phyloP scores from a whole-genome alignment of 2,329 filamentous ascomycete genomes.

The Dactylonectria macrodidyma region DNA sequence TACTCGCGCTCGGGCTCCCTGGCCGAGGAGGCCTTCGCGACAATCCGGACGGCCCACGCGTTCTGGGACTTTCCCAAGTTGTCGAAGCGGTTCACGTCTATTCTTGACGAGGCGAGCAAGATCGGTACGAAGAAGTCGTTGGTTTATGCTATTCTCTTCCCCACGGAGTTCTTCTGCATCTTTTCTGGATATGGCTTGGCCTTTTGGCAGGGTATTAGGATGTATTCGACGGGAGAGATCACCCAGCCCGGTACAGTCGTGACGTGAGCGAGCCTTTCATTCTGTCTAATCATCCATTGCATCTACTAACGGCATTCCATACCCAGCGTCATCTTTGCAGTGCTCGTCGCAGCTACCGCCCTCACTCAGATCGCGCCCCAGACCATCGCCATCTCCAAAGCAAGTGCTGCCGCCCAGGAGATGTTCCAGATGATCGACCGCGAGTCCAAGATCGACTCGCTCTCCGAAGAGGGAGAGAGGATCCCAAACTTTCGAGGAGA shows the following conservation, averaged over 20 bases:
- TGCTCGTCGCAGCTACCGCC: conserved; percentile 61
- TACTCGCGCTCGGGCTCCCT: conserved; percentile 60
- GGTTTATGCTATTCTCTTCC: conserved; percentile 60
- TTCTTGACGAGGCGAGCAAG: conserved; percentile 57
- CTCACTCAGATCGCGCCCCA: conserved; percentile 65
- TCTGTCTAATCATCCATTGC: neutral
- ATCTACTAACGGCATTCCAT: conserved; percentile 10
- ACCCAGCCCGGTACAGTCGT: conserved; percentile 61
- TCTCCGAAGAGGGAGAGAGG: conserved; percentile 53
- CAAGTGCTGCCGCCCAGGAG: conserved; percentile 61
- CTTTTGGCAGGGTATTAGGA: conserved; percentile 67
- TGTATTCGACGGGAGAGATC: conserved; percentile 63
- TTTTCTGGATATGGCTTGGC: conserved; percentile 64
- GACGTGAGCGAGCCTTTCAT: conserved; percentile 53
- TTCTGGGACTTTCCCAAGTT: conserved; percentile 65
- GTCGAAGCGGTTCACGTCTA: conserved; percentile 57
- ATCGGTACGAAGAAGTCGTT: conserved; percentile 61
- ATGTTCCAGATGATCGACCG: conserved; percentile 65
- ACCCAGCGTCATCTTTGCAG: conserved; percentile 61
- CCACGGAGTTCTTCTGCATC: conserved; percentile 63
- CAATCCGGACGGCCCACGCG: conserved; percentile 65
- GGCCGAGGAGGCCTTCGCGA: conserved; percentile 65
- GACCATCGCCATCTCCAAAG: conserved; percentile 61
- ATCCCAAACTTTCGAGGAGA: conserved; percentile 56
- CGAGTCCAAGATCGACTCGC: conserved; percentile 59